phyloP scores from a whole-genome alignment of 2,329 filamentous ascomycete genomes.

The Diaporthe helianthi region DNA sequence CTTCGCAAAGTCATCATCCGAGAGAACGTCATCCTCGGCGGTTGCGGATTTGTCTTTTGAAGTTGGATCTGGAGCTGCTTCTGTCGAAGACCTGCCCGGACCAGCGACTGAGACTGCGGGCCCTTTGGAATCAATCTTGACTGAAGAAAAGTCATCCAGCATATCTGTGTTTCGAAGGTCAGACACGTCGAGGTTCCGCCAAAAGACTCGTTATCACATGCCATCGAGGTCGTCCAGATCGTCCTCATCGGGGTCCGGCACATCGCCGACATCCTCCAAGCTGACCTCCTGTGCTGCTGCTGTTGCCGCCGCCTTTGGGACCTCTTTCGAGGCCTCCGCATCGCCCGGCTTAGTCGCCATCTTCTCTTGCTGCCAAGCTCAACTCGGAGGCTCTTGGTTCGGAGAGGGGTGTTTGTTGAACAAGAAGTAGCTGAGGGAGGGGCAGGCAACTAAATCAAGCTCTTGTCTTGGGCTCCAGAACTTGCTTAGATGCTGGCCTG shows the following conservation, averaged over 20 bases:
- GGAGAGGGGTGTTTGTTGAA: background rate
- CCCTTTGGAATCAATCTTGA: slow-evolving; percentile 60
- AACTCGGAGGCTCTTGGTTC: background rate
- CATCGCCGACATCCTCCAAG: slow-evolving; percentile 56
- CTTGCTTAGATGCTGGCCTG: background rate
- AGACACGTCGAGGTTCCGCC: slow-evolving; percentile 25
- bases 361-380: slow-evolving; percentile 1
- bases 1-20: slow-evolving; percentile 82
- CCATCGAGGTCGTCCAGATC: slow-evolving; percentile 92
- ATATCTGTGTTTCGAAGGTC: slow-evolving; percentile 67
- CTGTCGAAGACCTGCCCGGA: slow-evolving; percentile 38
- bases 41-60: slow-evolving; percentile 39
- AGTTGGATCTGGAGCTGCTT: slow-evolving; percentile 37
- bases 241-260: slow-evolving; percentile 91
- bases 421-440: slow-evolving; percentile 1
- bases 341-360: slow-evolving; percentile 37
- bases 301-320: too few relatives aligned
- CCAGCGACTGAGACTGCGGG: slow-evolving; percentile 39
- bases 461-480: background rate
- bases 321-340: slow-evolving; percentile 34
- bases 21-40: slow-evolving; percentile 52
- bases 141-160: slow-evolving; percentile 85
- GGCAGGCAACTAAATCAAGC: slow-evolving; percentile 11
- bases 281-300: slow-evolving; percentile 38
- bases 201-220: slow-evolving; percentile 46